phyloP scores from a whole-genome alignment of 1,284 basidiomycete genomes.

The Marasmius oreades region DNA sequence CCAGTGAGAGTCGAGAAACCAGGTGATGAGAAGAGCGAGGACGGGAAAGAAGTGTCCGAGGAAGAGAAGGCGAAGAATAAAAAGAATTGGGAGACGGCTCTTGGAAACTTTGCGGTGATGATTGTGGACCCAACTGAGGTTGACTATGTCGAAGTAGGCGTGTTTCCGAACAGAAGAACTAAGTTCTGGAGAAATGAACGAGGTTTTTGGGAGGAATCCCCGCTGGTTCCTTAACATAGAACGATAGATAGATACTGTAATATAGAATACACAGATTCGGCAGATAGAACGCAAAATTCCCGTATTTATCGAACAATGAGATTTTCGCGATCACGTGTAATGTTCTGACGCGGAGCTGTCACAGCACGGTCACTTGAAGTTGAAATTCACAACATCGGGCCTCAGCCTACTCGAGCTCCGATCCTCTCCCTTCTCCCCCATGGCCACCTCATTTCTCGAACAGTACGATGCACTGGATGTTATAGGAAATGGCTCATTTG shows the following conservation, averaged over 20 bases:
- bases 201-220: conserved; percentile 49
- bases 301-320: conserved; percentile 1
- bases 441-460: conserved; percentile 50
- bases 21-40: conserved; percentile 2
- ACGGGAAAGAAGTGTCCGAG: conserved; percentile 28
- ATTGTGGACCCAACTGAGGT: conserved; percentile 61
- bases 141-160: conserved; percentile 58
- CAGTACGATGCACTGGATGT: conserved; percentile 86
- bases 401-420: conserved; percentile 8
- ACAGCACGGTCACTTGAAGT: background rate
- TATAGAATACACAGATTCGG: background rate
- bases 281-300: background rate
- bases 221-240: conserved; percentile 48
- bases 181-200: conserved; percentile 37
- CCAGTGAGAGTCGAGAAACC: conserved; percentile 40
- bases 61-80: conserved; percentile 29
- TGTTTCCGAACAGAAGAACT: conserved; percentile 53
- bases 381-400: conserved; percentile 2
- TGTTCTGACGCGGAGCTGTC: background rate
- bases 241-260: background rate
- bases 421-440: conserved; percentile 10
- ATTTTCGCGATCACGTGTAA: conserved; percentile 2
- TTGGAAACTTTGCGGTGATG: conserved; percentile 61
- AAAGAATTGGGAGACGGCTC: conserved; percentile 44
- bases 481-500: conserved; percentile 97